These are phyloP conservation scores for Dichotomocladium elegans DNA, from an alignment of 371 early-diverging fungal genomes.

Conservation along the genomic window DNA sequence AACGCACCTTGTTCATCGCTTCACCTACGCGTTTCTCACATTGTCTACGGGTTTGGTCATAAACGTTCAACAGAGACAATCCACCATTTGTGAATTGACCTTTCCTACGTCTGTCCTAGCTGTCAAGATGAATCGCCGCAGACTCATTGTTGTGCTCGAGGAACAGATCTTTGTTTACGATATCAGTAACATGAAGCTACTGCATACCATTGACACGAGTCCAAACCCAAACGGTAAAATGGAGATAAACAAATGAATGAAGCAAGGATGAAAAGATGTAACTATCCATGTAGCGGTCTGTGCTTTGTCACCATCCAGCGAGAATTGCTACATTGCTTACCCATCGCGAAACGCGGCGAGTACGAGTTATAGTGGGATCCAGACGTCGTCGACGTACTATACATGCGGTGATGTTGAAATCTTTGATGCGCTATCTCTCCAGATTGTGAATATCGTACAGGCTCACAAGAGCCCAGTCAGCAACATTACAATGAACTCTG, in stretches of 20 bases:
- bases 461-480: slow-evolving; percentile 91
- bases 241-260: background rate
- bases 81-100: slow-evolving; percentile 93
- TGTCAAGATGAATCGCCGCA: slow-evolving; percentile 91
- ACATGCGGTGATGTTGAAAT: slow-evolving; percentile 82
- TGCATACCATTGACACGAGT: slow-evolving; percentile 92
- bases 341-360: slow-evolving; percentile 65
- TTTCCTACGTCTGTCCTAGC: slow-evolving; percentile 88
- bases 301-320: slow-evolving; percentile 90
- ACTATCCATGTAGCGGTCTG: slow-evolving; percentile 71
- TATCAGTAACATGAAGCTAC: slow-evolving; percentile 93
- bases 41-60: background rate
- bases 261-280: background rate
- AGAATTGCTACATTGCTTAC: slow-evolving; percentile 93
- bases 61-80: slow-evolving; percentile 67
- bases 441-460: slow-evolving; percentile 86
- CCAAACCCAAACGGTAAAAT: slow-evolving; percentile 80
- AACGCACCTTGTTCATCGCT: slow-evolving; percentile 29
- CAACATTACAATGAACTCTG: slow-evolving; percentile 80
- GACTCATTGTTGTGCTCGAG: slow-evolving; percentile 91
- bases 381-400: slow-evolving; percentile 7
- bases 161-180: slow-evolving; percentile 89
- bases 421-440: slow-evolving; percentile 82
- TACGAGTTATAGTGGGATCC: slow-evolving; percentile 29
- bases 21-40: slow-evolving; percentile 29